phyloP scores from a whole-genome alignment of 768 basidiomycete genomes.

The Suillus bovinus region DNA sequence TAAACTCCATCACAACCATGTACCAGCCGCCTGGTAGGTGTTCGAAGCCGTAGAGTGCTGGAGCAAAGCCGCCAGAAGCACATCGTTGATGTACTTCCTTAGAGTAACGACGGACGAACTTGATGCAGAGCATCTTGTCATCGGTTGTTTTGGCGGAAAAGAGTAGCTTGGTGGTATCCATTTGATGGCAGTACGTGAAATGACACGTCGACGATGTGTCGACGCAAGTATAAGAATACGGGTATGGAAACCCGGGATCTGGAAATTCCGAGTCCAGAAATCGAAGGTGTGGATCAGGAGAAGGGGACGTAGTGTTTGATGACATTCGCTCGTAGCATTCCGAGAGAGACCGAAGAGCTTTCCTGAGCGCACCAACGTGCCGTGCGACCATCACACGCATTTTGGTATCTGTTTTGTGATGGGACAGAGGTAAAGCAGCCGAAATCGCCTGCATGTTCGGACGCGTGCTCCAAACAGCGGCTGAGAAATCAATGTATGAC shows the following conservation, averaged over 20 bases:
- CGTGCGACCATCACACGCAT: conserved; percentile 19
- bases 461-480: conserved; percentile 25
- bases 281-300: background rate
- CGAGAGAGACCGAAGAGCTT: conserved; percentile 23
- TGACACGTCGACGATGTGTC: background rate
- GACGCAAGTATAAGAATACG: background rate
- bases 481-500: conserved; percentile 28
- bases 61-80: conserved; percentile 21
- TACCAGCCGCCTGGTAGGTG: conserved; percentile 19
- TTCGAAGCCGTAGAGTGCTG: conserved; percentile 24
- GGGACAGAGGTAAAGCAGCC: conserved; percentile 22
- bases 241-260: background rate
- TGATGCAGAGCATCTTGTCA: conserved; percentile 9
- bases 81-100: conserved; percentile 19
- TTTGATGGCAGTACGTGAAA: background rate
- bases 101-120: conserved; percentile 18
- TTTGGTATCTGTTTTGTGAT: conserved; percentile 21
- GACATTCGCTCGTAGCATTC: conserved; percentile 20
- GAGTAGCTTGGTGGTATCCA: background rate
- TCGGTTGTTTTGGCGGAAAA: background rate
- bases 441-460: conserved; percentile 29
- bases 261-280: background rate
- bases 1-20: conserved; percentile 24
- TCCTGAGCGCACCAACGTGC: conserved; percentile 26
- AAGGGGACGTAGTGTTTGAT: background rate